A percentile compares a stretch with the other conserved stretches of the same genome.
phyloP scores from a whole-genome alignment of 2,329 filamentous ascomycete genomes.

The Neofusicoccum ribis region DNA sequence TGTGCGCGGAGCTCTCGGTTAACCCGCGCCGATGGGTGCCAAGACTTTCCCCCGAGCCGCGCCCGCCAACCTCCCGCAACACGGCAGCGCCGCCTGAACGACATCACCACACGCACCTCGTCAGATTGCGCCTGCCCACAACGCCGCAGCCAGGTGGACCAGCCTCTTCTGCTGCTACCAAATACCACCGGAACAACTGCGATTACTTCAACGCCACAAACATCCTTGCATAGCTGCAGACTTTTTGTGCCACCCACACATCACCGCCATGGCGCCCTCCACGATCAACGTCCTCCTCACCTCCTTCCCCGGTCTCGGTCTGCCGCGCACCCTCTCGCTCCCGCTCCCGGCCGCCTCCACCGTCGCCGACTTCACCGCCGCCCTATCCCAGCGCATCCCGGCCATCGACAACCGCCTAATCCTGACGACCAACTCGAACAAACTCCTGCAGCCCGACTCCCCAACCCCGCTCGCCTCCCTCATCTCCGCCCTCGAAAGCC shows the following conservation, averaged over 20 bases:
- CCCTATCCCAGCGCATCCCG: conserved; percentile 58
- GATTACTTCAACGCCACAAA: neutral
- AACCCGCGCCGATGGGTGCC: conserved; percentile 3
- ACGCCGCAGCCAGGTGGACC: no score
- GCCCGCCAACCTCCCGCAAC: neutral
- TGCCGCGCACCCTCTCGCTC: conserved; percentile 81
- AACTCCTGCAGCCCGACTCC: conserved; percentile 61
- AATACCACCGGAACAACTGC: neutral
- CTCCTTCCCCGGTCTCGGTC: conserved; percentile 77
- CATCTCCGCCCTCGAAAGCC: conserved; percentile 46
- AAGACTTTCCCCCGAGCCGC: neutral
- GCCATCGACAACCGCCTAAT: conserved; percentile 62
- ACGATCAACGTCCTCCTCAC: conserved; percentile 81
- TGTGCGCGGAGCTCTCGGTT: conserved; percentile 16
- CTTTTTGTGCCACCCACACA: neutral
- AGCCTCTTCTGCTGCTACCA: neutral
- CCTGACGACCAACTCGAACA: conserved; percentile 80
- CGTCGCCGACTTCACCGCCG: conserved; percentile 69
- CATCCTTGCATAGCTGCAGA: neutral
- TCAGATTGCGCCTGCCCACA: no score
- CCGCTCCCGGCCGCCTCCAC: conserved; percentile 66
- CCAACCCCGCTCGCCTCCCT: conserved; percentile 60
- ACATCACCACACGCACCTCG: neutral
- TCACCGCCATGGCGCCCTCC: conserved; percentile 54
- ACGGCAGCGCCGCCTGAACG: neutral